phyloP scores from a whole-genome alignment of 352 stramenopile species.

The Phytopythium sindhum region DNA sequence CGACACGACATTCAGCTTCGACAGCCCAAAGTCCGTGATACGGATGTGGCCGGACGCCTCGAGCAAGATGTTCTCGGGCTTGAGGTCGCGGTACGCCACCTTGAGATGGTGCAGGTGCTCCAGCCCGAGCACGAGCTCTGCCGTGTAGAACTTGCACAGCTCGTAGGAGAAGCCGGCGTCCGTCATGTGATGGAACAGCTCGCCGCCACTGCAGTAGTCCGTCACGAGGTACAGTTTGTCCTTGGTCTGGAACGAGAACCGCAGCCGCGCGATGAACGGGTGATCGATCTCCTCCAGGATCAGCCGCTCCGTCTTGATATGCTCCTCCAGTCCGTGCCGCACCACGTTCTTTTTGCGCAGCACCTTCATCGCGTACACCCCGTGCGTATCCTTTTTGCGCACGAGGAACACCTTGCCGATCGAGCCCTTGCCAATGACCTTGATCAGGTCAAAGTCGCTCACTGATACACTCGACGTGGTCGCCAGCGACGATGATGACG shows the following conservation, averaged over 20 bases:
- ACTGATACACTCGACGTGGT: constrained; percentile 52
- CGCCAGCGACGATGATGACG: constrained; percentile 17
- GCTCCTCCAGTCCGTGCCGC: constrained; percentile 90
- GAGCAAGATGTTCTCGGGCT: constrained; percentile 95
- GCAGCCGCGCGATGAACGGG: constrained; percentile 97
- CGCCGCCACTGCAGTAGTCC: constrained; percentile 91
- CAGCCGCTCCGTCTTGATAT: constrained; percentile 96
- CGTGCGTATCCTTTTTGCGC: constrained; percentile 81
- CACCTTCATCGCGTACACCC: constrained; percentile 98
- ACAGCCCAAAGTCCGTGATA: constrained; percentile 96
- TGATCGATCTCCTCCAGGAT: constrained; percentile 97
- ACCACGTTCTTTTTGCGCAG: constrained; percentile 96
- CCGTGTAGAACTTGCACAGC: constrained; percentile 92
- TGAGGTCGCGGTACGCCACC: constrained; percentile 97
- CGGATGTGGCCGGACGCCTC: constrained; percentile 91
- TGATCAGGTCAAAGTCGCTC: constrained; percentile 85
- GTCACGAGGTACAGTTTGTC: constrained; percentile 89
- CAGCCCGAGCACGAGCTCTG: constrained; percentile 93
- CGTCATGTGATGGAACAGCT: constrained; percentile 98
- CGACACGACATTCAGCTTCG: constrained; percentile 71
- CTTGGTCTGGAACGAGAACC: constrained; percentile 97
- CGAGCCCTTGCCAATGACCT: constrained; percentile 76
- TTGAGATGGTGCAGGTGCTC: constrained; percentile 94
- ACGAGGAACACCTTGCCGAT: constrained; percentile 91
- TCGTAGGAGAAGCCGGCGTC: constrained; percentile 79